phyloP scores from a whole-genome alignment of 2,329 filamentous ascomycete genomes.

The Penicillium frequentans region DNA sequence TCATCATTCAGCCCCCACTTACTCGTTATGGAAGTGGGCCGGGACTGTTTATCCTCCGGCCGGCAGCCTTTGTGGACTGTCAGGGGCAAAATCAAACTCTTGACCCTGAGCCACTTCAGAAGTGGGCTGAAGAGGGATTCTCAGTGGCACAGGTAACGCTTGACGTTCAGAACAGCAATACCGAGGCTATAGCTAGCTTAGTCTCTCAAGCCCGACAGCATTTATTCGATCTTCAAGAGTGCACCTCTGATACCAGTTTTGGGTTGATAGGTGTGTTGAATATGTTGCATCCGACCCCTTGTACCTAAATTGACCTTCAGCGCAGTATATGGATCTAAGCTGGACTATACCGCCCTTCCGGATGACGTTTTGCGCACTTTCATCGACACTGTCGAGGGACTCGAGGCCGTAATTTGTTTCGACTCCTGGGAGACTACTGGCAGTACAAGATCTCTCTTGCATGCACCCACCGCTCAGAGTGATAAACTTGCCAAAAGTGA shows the following conservation, averaged over 20 bases:
- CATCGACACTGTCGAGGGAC: neutral
- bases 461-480: slow-evolving; percentile 13
- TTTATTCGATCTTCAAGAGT: slow-evolving; percentile 23
- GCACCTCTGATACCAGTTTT: slow-evolving; percentile 19
- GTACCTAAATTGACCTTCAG: neutral
- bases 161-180: slow-evolving; percentile 1
- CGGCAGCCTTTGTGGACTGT: slow-evolving; percentile 28
- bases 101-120: slow-evolving; percentile 58
- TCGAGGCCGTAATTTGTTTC: slow-evolving; percentile 17
- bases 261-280: slow-evolving; percentile 22
- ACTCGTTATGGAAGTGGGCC: slow-evolving; percentile 52
- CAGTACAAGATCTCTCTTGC: slow-evolving; percentile 11
- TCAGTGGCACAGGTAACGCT: slow-evolving; percentile 56
- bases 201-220: neutral
- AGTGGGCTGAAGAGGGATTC: slow-evolving; percentile 73
- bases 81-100: slow-evolving; percentile 38
- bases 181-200: neutral
- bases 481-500: neutral
- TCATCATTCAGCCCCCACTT: slow-evolving; percentile 42
- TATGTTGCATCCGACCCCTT: neutral
- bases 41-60: slow-evolving; percentile 48
- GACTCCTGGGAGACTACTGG: slow-evolving; percentile 14
- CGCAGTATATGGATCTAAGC: slow-evolving; percentile 27
- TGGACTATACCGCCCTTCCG: slow-evolving; percentile 22
- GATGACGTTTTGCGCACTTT: slow-evolving; percentile 4